Conservation (phyloP, 75 land plant species). For the Sequoia sempervirens region DNA sequence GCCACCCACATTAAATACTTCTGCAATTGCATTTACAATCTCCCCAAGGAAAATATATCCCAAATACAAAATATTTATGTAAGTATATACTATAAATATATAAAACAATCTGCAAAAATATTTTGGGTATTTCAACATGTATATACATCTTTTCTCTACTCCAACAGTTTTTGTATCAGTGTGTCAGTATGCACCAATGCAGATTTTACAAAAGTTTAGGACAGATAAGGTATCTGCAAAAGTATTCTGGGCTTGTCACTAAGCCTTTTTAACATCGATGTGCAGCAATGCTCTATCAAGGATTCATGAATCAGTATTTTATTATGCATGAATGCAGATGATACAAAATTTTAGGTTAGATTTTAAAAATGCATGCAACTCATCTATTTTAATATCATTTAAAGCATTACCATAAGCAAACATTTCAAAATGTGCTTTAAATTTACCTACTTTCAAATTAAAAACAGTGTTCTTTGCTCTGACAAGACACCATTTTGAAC, state of each 20-base stretch:
- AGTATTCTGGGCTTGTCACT: neutral
- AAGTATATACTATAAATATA: too few relatives aligned
- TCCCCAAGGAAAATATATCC: too few relatives aligned
- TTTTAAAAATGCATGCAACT: neutral
- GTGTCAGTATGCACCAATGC: neutral
- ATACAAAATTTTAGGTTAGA: neutral
- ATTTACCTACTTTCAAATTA: neutral
- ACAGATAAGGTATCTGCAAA: neutral
- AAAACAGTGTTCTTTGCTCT: neutral
- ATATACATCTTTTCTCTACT: neutral
- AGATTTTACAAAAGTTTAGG: neutral
- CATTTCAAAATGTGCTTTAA: neutral
- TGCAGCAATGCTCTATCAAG: neutral
- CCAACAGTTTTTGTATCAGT: neutral
- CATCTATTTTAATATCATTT: neutral
- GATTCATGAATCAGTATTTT: neutral
- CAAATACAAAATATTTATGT: too few relatives aligned
- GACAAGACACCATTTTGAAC: too few relatives aligned
- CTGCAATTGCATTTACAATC: too few relatives aligned
- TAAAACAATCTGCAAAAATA: too few relatives aligned
- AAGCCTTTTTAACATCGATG: neutral
- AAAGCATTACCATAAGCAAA: neutral
- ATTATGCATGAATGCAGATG: neutral
- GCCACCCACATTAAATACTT: too few relatives aligned
- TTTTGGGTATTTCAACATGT: neutral